Conservation (phyloP, 2,329 filamentous ascomycete species). For the Botrytis paeoniae region DNA sequence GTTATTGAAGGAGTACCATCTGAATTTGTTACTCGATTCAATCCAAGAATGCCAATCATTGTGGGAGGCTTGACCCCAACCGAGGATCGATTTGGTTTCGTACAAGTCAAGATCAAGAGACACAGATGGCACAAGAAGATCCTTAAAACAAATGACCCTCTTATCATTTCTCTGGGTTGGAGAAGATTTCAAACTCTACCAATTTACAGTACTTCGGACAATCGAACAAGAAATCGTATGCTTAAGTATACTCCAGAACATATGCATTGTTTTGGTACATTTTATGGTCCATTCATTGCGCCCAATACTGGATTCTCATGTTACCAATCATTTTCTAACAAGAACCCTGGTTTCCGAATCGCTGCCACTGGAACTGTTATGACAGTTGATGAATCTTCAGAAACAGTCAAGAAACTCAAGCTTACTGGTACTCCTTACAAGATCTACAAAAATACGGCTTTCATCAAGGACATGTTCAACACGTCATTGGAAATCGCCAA, state of each 20-base stretch:
- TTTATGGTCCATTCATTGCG: constrained; percentile 91
- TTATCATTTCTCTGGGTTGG: constrained; percentile 97
- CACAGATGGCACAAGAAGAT: constrained; percentile 99
- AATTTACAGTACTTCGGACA: constrained; percentile 93
- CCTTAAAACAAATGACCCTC: constrained; percentile 93
- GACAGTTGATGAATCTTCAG: constrained; percentile 89
- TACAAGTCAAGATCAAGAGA: constrained; percentile 94
- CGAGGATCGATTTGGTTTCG: constrained; percentile 91
- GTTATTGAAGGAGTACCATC: constrained; percentile 85
- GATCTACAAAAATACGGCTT: constrained; percentile 98
- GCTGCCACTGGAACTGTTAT: constrained; percentile 92
- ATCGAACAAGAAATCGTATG: constrained; percentile 91
- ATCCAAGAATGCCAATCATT: constrained; percentile 77
- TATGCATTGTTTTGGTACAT: constrained; percentile 97
- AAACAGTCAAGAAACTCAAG: constrained; percentile 99
- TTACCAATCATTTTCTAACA: constrained; percentile 82
- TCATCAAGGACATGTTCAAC: constrained; percentile 98
- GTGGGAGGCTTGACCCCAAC: constrained; percentile 90
- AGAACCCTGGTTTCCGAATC: constrained; percentile 87
- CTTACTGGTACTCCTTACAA: constrained; percentile 91
- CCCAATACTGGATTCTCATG: constrained; percentile 95
- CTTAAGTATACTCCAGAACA: constrained; percentile 98
- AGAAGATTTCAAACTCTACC: constrained; percentile 89
- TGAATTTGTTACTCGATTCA: constrained; percentile 84
- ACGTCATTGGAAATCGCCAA: constrained; percentile 92